A percentile compares a stretch with the other conserved stretches of the same genome.
phyloP scores from a whole-genome alignment of 2,329 filamentous ascomycete genomes.

The Ceratocystis cacaofunesta region DNA sequence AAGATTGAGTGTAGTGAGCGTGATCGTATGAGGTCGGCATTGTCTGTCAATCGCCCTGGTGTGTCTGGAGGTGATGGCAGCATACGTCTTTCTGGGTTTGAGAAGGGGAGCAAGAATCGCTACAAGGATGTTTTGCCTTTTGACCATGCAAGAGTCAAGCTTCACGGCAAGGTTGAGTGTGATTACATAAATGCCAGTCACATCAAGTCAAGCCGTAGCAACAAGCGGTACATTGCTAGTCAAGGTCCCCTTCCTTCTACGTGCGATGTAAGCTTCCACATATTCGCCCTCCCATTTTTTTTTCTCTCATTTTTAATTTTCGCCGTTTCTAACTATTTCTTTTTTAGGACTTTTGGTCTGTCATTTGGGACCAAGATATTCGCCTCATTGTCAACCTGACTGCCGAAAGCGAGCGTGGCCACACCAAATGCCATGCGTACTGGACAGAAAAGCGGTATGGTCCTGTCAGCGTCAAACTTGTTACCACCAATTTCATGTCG shows the following conservation, averaged over 20 bases:
- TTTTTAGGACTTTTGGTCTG: constrained; percentile 83
- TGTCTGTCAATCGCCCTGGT: constrained; percentile 33
- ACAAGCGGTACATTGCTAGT: constrained; percentile 89
- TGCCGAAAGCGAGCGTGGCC: constrained; percentile 81
- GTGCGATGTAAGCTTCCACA: constrained; percentile 51
- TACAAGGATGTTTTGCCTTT: constrained; percentile 98
- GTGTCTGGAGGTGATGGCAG: constrained; percentile 19
- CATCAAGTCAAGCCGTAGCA: constrained; percentile 61
- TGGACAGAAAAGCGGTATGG: constrained; percentile 75
- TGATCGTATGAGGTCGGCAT: constrained; percentile 76
- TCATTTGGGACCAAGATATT: constrained; percentile 92
- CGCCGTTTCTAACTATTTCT: neutral
- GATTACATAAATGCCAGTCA: constrained; percentile 96
- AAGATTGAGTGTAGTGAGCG: constrained; percentile 74
- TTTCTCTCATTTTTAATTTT: neutral
- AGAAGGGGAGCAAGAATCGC: constrained; percentile 87
- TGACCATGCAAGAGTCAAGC: constrained; percentile 75
- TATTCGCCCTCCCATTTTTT: neutral
- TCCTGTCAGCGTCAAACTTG: constrained; percentile 53
- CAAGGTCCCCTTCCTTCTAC: constrained; percentile 88
- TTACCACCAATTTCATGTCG: constrained; percentile 72
- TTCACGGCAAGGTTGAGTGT: constrained; percentile 55
- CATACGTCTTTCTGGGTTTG: constrained; percentile 76
- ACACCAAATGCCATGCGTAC: constrained; percentile 88
- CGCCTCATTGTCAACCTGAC: constrained; percentile 94